A percentile compares a stretch with the other conserved stretches of the same genome.
phyloP scores from a whole-genome alignment of 2,329 filamentous ascomycete species.

The Exserohilum turcica region DNA sequence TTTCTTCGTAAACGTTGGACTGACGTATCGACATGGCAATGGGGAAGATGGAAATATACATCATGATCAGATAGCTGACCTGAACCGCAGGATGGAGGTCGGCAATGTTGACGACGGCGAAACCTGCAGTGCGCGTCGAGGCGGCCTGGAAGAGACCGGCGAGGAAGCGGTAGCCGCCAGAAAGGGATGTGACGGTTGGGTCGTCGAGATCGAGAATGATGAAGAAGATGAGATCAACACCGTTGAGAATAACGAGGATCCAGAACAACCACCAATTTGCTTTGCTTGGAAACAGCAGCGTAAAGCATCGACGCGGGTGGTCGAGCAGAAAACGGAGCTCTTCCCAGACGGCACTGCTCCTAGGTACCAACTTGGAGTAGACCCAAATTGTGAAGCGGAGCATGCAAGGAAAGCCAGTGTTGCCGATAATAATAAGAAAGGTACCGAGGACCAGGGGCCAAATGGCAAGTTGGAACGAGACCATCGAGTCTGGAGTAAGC shows the following conservation, averaged over 20 bases:
- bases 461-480: conserved; percentile 78
- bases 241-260: conserved; percentile 81
- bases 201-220: conserved; percentile 87
- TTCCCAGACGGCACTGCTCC: conserved; percentile 77
- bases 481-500: conserved; percentile 91
- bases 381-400: conserved; percentile 92
- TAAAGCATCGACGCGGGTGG: conserved; percentile 95
- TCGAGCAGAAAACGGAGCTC: conserved; percentile 89
- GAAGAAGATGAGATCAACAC: conserved; percentile 85
- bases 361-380: conserved; percentile 68
- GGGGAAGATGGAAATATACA: conserved; percentile 98
- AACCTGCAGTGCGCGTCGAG: conserved; percentile 88
- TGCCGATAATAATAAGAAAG: conserved; percentile 91
- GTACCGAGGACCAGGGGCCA: conserved; percentile 77
- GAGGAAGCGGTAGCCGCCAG: conserved; percentile 76
- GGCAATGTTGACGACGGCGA: conserved; percentile 78
- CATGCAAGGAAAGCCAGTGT: conserved; percentile 95
- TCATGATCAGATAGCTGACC: conserved; percentile 96
- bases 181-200: conserved; percentile 67
- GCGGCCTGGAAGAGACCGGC: conserved; percentile 90
- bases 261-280: conserved; percentile 97
- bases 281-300: conserved; percentile 83
- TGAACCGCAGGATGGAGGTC: conserved; percentile 87
- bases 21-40: conserved; percentile 93
- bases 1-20: conserved; percentile 97